Evolutionary conservation across 345 rosid genomes (phyloP).

Genomic region (Murraya koenigii): DNA sequence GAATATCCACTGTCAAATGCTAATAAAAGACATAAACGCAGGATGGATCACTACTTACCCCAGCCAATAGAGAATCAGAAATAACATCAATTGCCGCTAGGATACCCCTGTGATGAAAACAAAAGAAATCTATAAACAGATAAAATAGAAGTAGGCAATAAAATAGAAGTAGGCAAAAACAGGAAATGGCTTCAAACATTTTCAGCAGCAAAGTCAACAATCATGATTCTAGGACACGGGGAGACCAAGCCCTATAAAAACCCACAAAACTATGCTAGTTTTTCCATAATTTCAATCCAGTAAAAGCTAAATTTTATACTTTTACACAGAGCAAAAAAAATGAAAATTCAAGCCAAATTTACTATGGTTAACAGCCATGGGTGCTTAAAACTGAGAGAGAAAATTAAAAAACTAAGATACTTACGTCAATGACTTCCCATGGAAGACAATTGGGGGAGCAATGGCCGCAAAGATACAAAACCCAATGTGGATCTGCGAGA

Average conservation of each 20-base stretch:
- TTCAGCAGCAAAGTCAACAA: not conserved
- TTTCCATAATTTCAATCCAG: not conserved
- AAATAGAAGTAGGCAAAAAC: too few species aligned
- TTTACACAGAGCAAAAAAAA: not conserved
- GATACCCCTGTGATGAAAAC: constrained; percentile 66
- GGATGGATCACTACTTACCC: constrained; percentile 49
- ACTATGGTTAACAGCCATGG: not conserved
- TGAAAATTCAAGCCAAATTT: not conserved
- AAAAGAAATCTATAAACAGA: not conserved
- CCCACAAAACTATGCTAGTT: not conserved
- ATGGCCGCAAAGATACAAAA: constrained; percentile 97
- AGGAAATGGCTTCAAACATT: not conserved
- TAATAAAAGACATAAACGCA: not conserved
- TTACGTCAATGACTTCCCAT: constrained; percentile 98
- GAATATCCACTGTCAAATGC: not conserved
- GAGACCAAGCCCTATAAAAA: not conserved
- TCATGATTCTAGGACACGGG: not conserved
- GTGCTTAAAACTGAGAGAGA: not conserved
- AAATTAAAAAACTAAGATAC: constrained; percentile 27
- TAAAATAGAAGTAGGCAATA: too few species aligned
- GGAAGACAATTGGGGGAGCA: constrained; percentile 95
- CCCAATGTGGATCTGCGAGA: constrained; percentile 77
- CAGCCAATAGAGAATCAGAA: constrained; percentile 60
- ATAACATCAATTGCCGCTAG: constrained; percentile 92
- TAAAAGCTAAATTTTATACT: not conserved